Evolutionary conservation across 2,329 filamentous ascomycete genomes (phyloP), one percentile per base, ranked within the genome.

Genomic region (Cladosporium sp.): DNA sequence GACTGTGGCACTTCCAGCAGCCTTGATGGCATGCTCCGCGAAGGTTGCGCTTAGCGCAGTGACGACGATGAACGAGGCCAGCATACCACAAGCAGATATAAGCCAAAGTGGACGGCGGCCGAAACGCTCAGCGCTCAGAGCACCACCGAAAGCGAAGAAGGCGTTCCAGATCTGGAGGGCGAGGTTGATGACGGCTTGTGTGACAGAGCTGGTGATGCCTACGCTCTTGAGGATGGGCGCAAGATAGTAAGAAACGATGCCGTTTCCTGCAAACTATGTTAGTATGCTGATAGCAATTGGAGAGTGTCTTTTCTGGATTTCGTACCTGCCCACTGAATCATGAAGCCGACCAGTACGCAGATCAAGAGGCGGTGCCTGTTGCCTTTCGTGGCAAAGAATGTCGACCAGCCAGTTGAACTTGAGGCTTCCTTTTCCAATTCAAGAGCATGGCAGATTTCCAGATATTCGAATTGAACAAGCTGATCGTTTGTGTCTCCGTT

Each of bases 361-460:
- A 82, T 78, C n/a, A 77, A 72, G 1, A 81, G 68, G 2, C 80
- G 72, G 51, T 78, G 75, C 34, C 77, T 59, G 64, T 80, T 80
- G 26, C 71, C 72, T 3, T 66, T 70, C 1, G 70, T 71, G n/a
- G 54, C 59, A 44, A 70, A 67, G 30, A 71, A 70, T 38, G 67
- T 68, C 6, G 64, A 64, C 67, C 68, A 69, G 7, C 68, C 69
- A 6, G 66, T 62, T 14, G 65, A 54, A 66, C 83, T 84, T 2
- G 84, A 82, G 21, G 55, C 65, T 67, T 88, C 84, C 64, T 84
- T 76, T 72, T 88, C 86, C 0, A 86, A 71, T 34, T 81, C 80
- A 71, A 88, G 84, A 0, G 86, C 86, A 4, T 82, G 80, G 59
- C 83, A 79, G 69, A 90, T 89, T 73, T 89, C 85, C 26, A 82